Percentiles rank a stretch among this genome's conserved stretches.
phyloP scores from a whole-genome alignment of 2,329 filamentous ascomycete genomes.

The Neospermospora avenae region DNA sequence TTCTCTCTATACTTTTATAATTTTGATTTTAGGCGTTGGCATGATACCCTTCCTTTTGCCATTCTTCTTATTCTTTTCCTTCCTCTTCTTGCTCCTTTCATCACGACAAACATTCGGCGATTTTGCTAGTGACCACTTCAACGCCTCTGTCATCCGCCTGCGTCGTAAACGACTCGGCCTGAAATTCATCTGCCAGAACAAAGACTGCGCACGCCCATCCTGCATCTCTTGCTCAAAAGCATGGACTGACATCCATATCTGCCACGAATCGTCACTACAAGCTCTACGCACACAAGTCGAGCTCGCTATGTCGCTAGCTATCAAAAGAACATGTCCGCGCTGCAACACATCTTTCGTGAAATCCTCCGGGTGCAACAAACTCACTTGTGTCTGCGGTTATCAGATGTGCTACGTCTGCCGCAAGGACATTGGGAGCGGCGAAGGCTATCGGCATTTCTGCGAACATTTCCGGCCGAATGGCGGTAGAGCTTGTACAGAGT shows the following conservation, averaged over 20 bases:
- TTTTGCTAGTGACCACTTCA: constrained; percentile 46
- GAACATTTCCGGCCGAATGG: constrained; percentile 87
- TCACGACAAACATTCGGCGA: constrained; percentile 43
- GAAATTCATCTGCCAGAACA: constrained; percentile 73
- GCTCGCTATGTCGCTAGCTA: constrained; percentile 85
- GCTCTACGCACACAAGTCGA: constrained; percentile 87
- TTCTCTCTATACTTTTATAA: constrained; percentile 33
- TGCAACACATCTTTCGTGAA: constrained; percentile 95
- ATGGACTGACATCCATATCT: constrained; percentile 87
- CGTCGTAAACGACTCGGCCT: constrained; percentile 68
- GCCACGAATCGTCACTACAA: constrained; percentile 78
- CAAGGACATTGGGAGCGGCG: constrained; percentile 61
- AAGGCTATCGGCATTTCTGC: constrained; percentile 93
- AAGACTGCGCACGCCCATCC: constrained; percentile 64
- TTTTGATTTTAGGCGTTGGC: constrained; percentile 52
- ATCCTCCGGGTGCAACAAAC: constrained; percentile 90
- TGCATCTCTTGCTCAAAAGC: constrained; percentile 79
- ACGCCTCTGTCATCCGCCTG: constrained; percentile 61
- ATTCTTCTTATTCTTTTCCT: constrained; percentile 46
- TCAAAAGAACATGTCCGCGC: constrained; percentile 91
- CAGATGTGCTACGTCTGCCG: constrained; percentile 98
- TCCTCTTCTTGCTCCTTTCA: constrained; percentile 44
- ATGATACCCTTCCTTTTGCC: constrained; percentile 55
- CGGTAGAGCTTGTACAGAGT: constrained; percentile 72
- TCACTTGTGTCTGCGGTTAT: constrained; percentile 93